A percentile compares a stretch with the other conserved stretches of the same genome.
phyloP scores from a whole-genome alignment of 306 rosid genomes.

The Cercis canadensis region DNA sequence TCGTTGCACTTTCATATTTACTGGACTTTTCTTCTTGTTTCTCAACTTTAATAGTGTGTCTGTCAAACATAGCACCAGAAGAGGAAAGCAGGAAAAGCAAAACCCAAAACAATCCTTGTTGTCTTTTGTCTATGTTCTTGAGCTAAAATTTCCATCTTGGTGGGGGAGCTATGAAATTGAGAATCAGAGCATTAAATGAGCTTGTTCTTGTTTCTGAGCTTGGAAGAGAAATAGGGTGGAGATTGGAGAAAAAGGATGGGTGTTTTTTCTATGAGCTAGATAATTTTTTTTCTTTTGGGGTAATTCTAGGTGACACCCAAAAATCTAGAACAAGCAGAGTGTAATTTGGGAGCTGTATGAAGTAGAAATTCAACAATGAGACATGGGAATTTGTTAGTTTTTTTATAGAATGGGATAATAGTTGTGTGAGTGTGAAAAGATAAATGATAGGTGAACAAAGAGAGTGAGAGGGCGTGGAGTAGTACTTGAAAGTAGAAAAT shows the following conservation, averaged over 20 bases:
- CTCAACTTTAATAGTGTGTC: slow-evolving; percentile 42
- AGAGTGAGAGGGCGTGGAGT: too few species aligned
- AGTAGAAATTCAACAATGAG: slow-evolving; percentile 78
- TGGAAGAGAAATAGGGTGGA: slow-evolving; percentile 37
- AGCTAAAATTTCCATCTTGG: too few species aligned
- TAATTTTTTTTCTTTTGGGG: slow-evolving; percentile 38
- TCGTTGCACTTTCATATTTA: slow-evolving; percentile 55
- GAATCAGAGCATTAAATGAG: slow-evolving; percentile 28
- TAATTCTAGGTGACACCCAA: slow-evolving; percentile 41
- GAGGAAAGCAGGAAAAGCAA: slow-evolving; percentile 32
- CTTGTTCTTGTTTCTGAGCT: slow-evolving; percentile 38
- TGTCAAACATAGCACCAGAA: slow-evolving; percentile 39
- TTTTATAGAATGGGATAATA: too few species aligned
- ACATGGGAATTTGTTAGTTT: slow-evolving; percentile 82
- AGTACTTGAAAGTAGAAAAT: too few species aligned
- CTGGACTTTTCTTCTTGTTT: slow-evolving; percentile 45
- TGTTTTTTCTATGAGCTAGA: slow-evolving; percentile 40
- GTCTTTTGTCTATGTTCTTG: background rate
- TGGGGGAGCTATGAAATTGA: slow-evolving; percentile 14
- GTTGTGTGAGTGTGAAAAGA: too few species aligned
- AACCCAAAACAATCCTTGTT: slow-evolving; percentile 35
- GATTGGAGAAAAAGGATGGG: slow-evolving; percentile 41
- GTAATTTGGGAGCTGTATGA: slow-evolving; percentile 59
- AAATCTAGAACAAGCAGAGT: slow-evolving; percentile 36
- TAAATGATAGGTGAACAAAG: too few species aligned